Evolutionary conservation across 495 filamentous ascomycete species (phyloP).

Genomic region (Neohortaea acidophila): DNA sequence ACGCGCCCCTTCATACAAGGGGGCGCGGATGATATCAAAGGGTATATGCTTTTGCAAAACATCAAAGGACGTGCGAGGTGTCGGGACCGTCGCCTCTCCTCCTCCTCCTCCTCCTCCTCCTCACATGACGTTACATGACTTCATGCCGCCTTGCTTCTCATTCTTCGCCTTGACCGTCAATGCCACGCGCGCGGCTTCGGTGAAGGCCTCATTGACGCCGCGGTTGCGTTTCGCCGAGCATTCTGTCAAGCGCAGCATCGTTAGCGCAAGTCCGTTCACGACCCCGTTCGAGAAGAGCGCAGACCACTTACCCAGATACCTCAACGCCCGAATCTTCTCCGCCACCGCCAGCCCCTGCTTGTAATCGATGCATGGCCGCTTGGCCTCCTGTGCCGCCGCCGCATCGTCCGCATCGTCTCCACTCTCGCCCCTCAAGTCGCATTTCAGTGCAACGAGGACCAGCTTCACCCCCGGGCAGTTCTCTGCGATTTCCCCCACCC

Average conservation of each 20-base stretch:
- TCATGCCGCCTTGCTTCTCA: slow-evolving; percentile 18
- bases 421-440: slow-evolving; percentile 68
- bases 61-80: too few relatives aligned
- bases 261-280: not conserved
- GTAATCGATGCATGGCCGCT: slow-evolving; percentile 73
- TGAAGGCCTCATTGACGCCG: slow-evolving; percentile 96
- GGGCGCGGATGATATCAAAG: too few relatives aligned
- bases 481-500: slow-evolving; percentile 93
- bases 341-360: slow-evolving; percentile 87
- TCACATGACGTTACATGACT: slow-evolving; percentile 26
- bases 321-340: slow-evolving; percentile 69
- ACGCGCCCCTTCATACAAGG: too few relatives aligned
- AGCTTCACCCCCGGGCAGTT: slow-evolving; percentile 91
- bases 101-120: not conserved
- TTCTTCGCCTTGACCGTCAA: slow-evolving; percentile 58
- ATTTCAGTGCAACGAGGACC: slow-evolving; percentile 93
- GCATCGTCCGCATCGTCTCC: slow-evolving; percentile 43
- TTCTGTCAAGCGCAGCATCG: slow-evolving; percentile 34
- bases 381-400: slow-evolving; percentile 32
- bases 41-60: too few relatives aligned
- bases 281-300: too few relatives aligned
- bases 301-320: slow-evolving; percentile 60
- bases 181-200: slow-evolving; percentile 93
- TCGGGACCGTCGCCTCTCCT: too few relatives aligned
- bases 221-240: slow-evolving; percentile 96